A percentile compares a stretch with the other conserved stretches of the same genome.
These are phyloP conservation scores for Schoenoplectus tabernaemontani DNA, from an alignment of 202 grass and related monocot genomes.

Conservation along the genomic window DNA sequence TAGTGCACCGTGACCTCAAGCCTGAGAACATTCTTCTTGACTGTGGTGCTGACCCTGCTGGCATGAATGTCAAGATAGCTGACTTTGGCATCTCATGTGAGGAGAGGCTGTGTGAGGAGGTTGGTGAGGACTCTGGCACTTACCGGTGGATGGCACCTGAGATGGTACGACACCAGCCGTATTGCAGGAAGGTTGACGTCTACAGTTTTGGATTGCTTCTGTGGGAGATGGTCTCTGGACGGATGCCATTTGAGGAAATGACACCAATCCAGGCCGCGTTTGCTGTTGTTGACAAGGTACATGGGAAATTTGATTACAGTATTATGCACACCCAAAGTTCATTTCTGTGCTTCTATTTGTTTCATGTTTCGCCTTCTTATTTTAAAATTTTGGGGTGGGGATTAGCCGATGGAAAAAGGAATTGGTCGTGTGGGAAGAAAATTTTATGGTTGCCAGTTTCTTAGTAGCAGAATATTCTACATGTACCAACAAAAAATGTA, in stretches of 20 bases:
- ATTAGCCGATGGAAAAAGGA: background rate
- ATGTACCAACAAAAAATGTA: background rate
- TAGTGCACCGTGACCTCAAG: slow-evolving; percentile 88
- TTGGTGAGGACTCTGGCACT: slow-evolving; percentile 70
- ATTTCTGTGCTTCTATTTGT: background rate
- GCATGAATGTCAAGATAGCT: slow-evolving; percentile 53
- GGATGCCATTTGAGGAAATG: slow-evolving; percentile 64
- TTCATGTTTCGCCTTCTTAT: background rate
- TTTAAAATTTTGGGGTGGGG: background rate
- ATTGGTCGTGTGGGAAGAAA: background rate
- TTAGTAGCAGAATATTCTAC: background rate
- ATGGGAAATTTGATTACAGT: background rate
- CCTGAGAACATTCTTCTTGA: slow-evolving; percentile 89
- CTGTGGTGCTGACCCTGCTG: slow-evolving; percentile 20
- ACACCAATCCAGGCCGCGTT: slow-evolving; percentile 81
- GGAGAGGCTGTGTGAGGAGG: slow-evolving; percentile 61
- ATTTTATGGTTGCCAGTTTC: background rate
- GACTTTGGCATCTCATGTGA: slow-evolving; percentile 95
- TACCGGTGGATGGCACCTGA: slow-evolving; percentile 98
- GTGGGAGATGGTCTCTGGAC: slow-evolving; percentile 80
- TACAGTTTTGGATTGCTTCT: slow-evolving; percentile 87
- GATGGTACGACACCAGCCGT: slow-evolving; percentile 64
- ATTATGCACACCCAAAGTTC: background rate
- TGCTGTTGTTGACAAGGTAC: slow-evolving; percentile 62
- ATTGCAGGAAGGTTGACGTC: slow-evolving; percentile 74